Conservation (phyloP, 345 rosid genomes). For the Bruguiera gymnorhiza region DNA sequence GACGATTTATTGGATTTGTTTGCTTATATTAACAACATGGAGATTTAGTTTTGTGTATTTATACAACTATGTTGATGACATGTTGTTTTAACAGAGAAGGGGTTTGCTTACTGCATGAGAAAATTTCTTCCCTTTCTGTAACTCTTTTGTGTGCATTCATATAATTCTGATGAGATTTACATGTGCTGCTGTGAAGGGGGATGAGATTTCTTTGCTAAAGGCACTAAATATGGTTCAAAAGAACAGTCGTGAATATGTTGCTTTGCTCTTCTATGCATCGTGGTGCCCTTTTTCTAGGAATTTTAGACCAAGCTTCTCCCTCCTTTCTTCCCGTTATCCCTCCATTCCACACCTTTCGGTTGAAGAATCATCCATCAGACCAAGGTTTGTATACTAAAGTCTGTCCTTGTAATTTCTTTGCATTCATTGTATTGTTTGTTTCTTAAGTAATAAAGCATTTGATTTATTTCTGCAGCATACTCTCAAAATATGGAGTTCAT, state of each 20-base stretch:
- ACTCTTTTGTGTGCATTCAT: background rate
- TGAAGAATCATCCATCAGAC: conserved; percentile 77
- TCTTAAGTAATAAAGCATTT: conserved; percentile 5
- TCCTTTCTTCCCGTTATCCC: conserved; percentile 63
- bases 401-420: background rate
- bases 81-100: too few relatives aligned
- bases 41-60: too few relatives aligned
- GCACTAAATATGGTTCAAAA: conserved; percentile 63
- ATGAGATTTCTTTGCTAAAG: conserved; percentile 68
- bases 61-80: too few relatives aligned
- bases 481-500: conserved; percentile 93
- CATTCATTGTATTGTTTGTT: background rate
- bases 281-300: conserved; percentile 93
- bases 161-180: conserved; percentile 10
- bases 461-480: conserved; percentile 53
- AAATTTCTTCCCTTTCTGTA: background rate
- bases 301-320: conserved; percentile 66
- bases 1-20: too few relatives aligned
- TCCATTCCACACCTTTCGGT: conserved; percentile 71
- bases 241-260: conserved; percentile 55
- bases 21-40: too few relatives aligned
- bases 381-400: conserved; percentile 54
- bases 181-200: conserved; percentile 53
- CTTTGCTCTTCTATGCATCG: conserved; percentile 86
- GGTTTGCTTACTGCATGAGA: too few relatives aligned